These are phyloP conservation scores for Aspergillus cavernicola DNA, from an alignment of 495 filamentous ascomycete genomes.

Conservation along the genomic window DNA sequence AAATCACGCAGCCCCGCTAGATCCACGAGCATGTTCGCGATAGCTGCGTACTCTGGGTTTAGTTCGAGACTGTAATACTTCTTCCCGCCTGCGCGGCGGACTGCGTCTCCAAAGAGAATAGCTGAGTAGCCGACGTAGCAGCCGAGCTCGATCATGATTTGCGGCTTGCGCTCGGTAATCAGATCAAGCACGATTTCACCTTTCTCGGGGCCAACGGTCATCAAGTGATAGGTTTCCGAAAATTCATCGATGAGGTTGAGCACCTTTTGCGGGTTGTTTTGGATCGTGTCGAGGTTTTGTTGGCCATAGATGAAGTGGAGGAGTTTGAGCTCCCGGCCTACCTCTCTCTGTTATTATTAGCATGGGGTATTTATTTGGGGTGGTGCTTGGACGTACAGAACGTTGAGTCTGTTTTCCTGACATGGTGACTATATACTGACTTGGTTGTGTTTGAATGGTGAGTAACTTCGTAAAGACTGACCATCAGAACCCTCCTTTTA, in stretches of 20 bases:
- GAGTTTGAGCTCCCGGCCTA: slow-evolving; percentile 66
- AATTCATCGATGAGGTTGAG: slow-evolving; percentile 71
- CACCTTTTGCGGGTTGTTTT: slow-evolving; percentile 59
- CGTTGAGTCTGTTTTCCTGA: not conserved
- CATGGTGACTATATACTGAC: not conserved
- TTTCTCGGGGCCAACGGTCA: slow-evolving; percentile 76
- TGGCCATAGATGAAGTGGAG: slow-evolving; percentile 64
- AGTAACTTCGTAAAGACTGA: too few species aligned
- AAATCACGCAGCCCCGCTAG: slow-evolving; percentile 64
- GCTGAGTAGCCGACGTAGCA: slow-evolving; percentile 80
- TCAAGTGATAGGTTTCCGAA: slow-evolving; percentile 60
- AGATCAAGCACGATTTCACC: slow-evolving; percentile 61
- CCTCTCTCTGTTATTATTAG: not conserved
- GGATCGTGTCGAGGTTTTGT: slow-evolving; percentile 53
- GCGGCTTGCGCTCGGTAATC: slow-evolving; percentile 61
- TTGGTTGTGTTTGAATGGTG: too few species aligned
- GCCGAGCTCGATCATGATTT: slow-evolving; percentile 73
- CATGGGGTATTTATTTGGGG: not conserved
- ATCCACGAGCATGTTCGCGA: slow-evolving; percentile 58
- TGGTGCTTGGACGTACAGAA: not conserved
- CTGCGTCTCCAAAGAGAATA: slow-evolving; percentile 63
- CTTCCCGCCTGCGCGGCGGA: slow-evolving; percentile 55
- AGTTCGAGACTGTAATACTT: slow-evolving; percentile 64
- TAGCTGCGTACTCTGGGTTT: slow-evolving; percentile 63
- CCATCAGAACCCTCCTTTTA: too few species aligned